Conservation (phyloP, 148 eudicot genomes). For the Spergularia marina region DNA sequence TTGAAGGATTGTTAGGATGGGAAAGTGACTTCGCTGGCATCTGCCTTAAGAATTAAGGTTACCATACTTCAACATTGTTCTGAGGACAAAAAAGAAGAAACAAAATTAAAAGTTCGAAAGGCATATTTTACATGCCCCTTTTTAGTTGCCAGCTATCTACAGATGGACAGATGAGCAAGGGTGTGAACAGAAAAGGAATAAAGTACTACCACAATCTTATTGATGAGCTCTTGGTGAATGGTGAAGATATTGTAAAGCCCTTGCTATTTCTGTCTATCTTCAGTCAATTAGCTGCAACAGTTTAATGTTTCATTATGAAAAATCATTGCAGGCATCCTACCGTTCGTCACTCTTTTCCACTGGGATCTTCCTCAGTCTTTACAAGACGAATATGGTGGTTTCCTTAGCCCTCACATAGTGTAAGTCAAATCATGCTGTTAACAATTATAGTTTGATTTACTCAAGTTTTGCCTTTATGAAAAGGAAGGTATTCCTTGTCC, state of each 20-base stretch:
- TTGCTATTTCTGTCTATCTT: neutral
- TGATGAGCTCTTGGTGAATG: constrained; percentile 27
- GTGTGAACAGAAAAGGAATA: constrained; percentile 33
- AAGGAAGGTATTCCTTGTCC: neutral
- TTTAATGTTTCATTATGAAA: neutral
- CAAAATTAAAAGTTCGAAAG: too few species aligned
- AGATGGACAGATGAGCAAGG: constrained; percentile 39
- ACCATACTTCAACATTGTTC: too few species aligned
- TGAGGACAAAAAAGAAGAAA: too few species aligned
- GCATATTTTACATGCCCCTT: too few species aligned
- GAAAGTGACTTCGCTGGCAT: too few species aligned
- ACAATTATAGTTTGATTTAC: neutral
- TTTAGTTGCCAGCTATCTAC: neutral
- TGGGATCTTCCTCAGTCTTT: constrained; percentile 46
- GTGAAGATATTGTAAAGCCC: constrained; percentile 9
- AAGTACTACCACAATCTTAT: constrained; percentile 37
- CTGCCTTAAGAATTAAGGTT: too few species aligned
- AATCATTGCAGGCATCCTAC: constrained; percentile 29
- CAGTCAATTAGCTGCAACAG: neutral
- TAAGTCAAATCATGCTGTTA: constrained; percentile 19
- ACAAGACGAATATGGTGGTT: constrained; percentile 44
- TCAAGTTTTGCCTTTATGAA: too few species aligned
- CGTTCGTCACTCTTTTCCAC: constrained; percentile 42
- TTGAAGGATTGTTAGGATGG: too few species aligned
- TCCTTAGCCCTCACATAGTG: constrained; percentile 34